Conservation (phyloP, 2,329 filamentous ascomycete genomes). For the Fusarium tricinctum region DNA sequence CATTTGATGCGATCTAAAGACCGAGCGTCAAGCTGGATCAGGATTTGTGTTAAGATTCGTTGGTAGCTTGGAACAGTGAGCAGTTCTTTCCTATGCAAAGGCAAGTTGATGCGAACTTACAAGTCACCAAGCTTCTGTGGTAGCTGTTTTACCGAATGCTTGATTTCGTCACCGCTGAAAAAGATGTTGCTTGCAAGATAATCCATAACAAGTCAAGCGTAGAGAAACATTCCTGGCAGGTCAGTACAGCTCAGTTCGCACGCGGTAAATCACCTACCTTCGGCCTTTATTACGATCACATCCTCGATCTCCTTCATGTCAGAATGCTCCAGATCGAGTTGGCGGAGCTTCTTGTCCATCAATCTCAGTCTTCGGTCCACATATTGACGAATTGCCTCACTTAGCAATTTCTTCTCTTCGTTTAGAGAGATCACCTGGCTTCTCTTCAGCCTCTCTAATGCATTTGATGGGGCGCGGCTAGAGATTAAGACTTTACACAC, state of each 20-base stretch:
- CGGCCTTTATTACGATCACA: slow-evolving; percentile 12
- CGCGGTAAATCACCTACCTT: slow-evolving; percentile 9
- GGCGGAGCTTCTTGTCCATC: background rate
- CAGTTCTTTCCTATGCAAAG: fast-evolving
- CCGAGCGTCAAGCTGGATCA: slow-evolving; percentile 9
- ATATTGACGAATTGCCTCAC: slow-evolving; percentile 17
- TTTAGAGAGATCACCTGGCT: slow-evolving; percentile 14
- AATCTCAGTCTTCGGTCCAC: slow-evolving; percentile 9
- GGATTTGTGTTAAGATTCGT: slow-evolving; percentile 23
- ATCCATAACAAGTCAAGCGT: slow-evolving; percentile 38
- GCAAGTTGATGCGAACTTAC: background rate
- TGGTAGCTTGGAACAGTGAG: slow-evolving; percentile 18
- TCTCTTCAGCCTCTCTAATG: background rate
- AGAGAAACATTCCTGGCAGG: slow-evolving; percentile 37
- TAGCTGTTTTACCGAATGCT: slow-evolving; percentile 2
- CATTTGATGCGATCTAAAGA: slow-evolving; percentile 21
- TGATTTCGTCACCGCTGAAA: slow-evolving; percentile 20
- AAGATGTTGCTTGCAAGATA: slow-evolving; percentile 36
- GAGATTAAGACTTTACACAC: slow-evolving; percentile 29
- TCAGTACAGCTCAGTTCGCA: fast-evolving
- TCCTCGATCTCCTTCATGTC: slow-evolving; percentile 6
- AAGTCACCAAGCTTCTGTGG: slow-evolving; percentile 28
- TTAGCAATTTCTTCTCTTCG: slow-evolving; percentile 19
- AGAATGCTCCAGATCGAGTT: background rate
- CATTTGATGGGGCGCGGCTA: background rate